Conservation (phyloP, 2,329 filamentous ascomycete species). For the Arthrobotrys sinensis region DNA sequence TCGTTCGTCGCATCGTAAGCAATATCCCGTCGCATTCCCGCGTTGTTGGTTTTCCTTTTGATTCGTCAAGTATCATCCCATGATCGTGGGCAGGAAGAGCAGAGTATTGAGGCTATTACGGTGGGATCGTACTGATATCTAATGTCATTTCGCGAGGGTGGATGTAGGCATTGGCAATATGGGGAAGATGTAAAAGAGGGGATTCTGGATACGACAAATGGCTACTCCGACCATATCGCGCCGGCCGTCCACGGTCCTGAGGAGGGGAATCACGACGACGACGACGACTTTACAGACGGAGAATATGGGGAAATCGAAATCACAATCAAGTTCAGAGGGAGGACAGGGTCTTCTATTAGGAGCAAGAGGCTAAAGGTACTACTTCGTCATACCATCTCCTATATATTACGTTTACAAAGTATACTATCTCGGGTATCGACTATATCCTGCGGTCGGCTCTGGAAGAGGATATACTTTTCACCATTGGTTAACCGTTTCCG, state of each 20-base stretch:
- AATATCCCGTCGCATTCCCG: constrained; percentile 21
- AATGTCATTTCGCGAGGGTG: constrained; percentile 18
- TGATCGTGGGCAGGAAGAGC: not conserved
- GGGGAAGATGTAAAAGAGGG: constrained; percentile 30
- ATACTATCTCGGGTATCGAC: not conserved
- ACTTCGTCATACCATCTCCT: not conserved
- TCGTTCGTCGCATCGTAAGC: constrained; percentile 57
- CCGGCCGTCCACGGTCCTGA: constrained; percentile 18
- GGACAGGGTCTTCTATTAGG: constrained; percentile 34
- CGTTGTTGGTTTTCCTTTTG: constrained; percentile 30
- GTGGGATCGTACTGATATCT: constrained; percentile 1
- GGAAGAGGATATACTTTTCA: constrained; percentile 19
- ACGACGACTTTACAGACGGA: constrained; percentile 27
- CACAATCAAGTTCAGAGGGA: constrained; percentile 43
- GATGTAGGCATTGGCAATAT: constrained; percentile 46
- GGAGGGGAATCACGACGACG: constrained; percentile 5
- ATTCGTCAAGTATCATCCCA: constrained; percentile 9
- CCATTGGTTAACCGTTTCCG: constrained; percentile 8
- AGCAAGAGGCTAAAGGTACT: constrained; percentile 46
- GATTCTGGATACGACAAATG: constrained; percentile 8
- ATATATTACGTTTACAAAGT: not conserved
- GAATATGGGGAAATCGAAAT: constrained; percentile 54
- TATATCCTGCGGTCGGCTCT: constrained; percentile 27
- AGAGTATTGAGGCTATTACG: not conserved
- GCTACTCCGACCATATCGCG: constrained; percentile 36